Conservation (phyloP, 2,329 filamentous ascomycete species). For the Domatiomyces globalis region DNA sequence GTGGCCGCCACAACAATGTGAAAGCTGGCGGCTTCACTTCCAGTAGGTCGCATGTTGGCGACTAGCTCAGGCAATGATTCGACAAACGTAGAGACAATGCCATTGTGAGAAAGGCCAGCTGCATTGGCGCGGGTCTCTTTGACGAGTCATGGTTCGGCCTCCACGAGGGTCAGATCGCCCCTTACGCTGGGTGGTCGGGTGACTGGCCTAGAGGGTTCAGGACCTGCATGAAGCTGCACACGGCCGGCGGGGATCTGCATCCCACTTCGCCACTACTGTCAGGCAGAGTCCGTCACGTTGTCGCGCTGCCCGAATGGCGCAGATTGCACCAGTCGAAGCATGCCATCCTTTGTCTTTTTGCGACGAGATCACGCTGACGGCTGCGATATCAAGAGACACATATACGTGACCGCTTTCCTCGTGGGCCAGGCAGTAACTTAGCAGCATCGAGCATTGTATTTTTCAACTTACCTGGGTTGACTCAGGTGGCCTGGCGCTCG, state of each 20-base stretch:
- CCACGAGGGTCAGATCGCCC: background rate
- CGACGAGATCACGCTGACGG: background rate
- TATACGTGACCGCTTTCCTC: no score
- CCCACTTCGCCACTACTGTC: no score
- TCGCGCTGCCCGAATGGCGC: background rate
- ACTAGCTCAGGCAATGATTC: background rate
- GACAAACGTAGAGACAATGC: background rate
- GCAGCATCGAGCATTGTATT: background rate
- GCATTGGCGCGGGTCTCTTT: background rate
- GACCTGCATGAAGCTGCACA: background rate
- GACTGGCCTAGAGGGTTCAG: background rate
- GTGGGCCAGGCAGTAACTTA: no score
- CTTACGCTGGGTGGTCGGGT: background rate
- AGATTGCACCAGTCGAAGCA: background rate
- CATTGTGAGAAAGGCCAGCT: background rate
- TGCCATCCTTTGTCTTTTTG: background rate
- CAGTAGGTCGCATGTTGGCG: no score
- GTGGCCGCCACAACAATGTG: no score
- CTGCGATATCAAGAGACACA: no score
- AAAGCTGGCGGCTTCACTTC: no score
- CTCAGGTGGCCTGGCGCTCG: no score
- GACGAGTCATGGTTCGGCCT: background rate
- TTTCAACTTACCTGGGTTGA: no score
- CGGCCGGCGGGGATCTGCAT: background rate
- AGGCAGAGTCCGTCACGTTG: background rate